Conservation (phyloP, 768 basidiomycete species). For the Cystoderma amianthinum region DNA sequence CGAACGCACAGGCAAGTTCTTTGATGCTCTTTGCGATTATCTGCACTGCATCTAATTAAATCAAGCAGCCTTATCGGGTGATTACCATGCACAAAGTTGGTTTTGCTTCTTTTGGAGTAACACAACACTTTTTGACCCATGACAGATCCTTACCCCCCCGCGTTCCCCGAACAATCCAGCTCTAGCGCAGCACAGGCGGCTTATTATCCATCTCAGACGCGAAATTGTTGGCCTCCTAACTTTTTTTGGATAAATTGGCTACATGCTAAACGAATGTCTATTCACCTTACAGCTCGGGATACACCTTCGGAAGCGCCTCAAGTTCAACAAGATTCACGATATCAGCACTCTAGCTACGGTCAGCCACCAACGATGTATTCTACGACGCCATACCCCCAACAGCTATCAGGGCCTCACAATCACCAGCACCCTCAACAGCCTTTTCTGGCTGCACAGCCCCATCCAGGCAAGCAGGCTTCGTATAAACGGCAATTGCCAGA, state of each 20-base stretch:
- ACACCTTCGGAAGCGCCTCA: conserved; percentile 19
- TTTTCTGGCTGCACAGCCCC: conserved; percentile 9
- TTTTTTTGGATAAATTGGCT: conserved; percentile 39
- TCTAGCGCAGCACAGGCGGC: conserved; percentile 13
- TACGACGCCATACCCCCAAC: conserved; percentile 1
- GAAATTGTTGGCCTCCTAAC: conserved; percentile 8
- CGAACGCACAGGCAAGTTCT: conserved; percentile 46
- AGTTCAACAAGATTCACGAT: conserved; percentile 19
- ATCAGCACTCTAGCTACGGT: too few species aligned
- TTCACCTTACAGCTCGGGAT: conserved; percentile 52
- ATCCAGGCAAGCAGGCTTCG: not conserved
- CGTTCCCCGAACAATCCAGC: not conserved
- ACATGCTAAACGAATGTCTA: conserved; percentile 43
- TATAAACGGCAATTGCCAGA: not conserved
- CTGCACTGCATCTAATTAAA: conserved; percentile 6
- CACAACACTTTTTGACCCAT: not conserved
- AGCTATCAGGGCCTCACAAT: not conserved
- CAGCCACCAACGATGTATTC: conserved; percentile 10
- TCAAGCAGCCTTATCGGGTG: conserved; percentile 31
- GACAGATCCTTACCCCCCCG: conserved; percentile 18
- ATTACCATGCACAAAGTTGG: conserved; percentile 32
- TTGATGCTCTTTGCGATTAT: conserved; percentile 4
- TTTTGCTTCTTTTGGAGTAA: conserved; percentile 1
- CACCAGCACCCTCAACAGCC: conserved; percentile 5
- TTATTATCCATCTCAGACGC: conserved; percentile 17